Conservation (phyloP, 2,329 filamentous ascomycete species). For the Monosporascus sp. region DNA sequence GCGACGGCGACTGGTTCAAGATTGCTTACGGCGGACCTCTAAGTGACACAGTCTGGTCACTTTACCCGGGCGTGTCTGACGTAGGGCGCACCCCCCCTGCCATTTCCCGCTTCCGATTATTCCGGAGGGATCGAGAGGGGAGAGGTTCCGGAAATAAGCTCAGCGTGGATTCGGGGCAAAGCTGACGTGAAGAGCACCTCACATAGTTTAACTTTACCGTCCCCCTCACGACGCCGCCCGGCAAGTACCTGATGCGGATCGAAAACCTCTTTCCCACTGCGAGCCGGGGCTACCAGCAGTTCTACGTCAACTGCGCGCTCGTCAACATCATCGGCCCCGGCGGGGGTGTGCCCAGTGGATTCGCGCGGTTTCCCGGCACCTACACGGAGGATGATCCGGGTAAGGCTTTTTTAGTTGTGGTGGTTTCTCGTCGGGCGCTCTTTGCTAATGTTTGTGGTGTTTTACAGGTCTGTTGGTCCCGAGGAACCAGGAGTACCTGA, state of each 20-base stretch:
- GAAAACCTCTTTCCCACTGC: not conserved
- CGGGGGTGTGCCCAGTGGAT: not conserved
- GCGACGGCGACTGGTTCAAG: constrained; percentile 6
- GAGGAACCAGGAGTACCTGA: too few relatives aligned
- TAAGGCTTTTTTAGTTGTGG: not conserved
- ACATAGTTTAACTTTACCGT: constrained; percentile 4
- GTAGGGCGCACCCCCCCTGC: not conserved
- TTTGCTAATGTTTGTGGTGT: too few relatives aligned
- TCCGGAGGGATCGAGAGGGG: not conserved
- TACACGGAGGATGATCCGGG: not conserved
- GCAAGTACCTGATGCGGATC: constrained; percentile 4
- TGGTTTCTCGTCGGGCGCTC: too few relatives aligned
- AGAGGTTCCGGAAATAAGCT: not conserved
- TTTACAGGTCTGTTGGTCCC: too few relatives aligned
- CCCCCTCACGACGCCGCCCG: constrained; percentile 5
- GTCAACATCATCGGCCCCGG: constrained; percentile 3
- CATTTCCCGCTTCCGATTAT: not conserved
- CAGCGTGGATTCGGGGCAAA: not conserved
- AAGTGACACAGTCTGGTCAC: not conserved
- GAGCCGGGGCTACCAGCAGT: not conserved
- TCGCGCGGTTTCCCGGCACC: not conserved
- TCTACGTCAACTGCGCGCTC: constrained; percentile 1
- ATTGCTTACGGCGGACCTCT: not conserved
- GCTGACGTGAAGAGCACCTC: not conserved
- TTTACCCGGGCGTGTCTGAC: not conserved